Evolutionary conservation across 2,329 filamentous ascomycete species (phyloP).

Genomic region (Exophiala oligosperma): DNA sequence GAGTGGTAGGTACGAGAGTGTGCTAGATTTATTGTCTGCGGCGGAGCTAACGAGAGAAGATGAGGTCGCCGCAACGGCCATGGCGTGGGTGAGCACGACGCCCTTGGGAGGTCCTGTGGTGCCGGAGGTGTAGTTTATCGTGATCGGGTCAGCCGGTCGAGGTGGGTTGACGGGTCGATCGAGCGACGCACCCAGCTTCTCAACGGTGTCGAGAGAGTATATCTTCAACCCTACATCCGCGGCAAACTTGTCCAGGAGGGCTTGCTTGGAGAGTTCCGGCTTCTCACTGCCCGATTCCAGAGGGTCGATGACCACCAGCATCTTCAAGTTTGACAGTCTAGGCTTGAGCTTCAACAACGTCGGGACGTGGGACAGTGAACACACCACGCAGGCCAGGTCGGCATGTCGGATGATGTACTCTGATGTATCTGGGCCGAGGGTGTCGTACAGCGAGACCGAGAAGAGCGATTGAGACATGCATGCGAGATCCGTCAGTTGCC

Average conservation of each 20-base stretch:
- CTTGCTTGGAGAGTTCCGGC: slow-evolving; percentile 73
- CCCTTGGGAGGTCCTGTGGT: slow-evolving; percentile 66
- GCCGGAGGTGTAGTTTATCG: slow-evolving; percentile 68
- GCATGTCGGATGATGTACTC: slow-evolving; percentile 97
- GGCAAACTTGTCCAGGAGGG: slow-evolving; percentile 74
- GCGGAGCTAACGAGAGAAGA: slow-evolving; percentile 60
- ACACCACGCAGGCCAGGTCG: slow-evolving; percentile 70
- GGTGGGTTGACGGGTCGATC: slow-evolving; percentile 72
- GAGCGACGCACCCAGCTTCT: slow-evolving; percentile 72
- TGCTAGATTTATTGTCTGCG: slow-evolving; percentile 61
- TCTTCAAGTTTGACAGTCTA: slow-evolving; percentile 76
- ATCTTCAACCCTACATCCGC: slow-evolving; percentile 71
- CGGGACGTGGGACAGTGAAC: slow-evolving; percentile 78
- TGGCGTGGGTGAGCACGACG: slow-evolving; percentile 72
- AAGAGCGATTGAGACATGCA: slow-evolving; percentile 84
- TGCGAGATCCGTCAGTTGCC: slow-evolving; percentile 85
- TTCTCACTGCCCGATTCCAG: slow-evolving; percentile 69
- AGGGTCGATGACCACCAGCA: slow-evolving; percentile 84
- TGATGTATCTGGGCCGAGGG: slow-evolving; percentile 83
- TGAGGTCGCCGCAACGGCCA: slow-evolving; percentile 67
- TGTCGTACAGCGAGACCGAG: slow-evolving; percentile 94
- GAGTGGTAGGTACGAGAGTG: slow-evolving; percentile 85
- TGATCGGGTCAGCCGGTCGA: slow-evolving; percentile 72
- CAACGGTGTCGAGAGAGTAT: slow-evolving; percentile 76
- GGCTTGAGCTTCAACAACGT: slow-evolving; percentile 76